Evolutionary conservation across 257 asterid genomes (phyloP), one percentile per base, ranked within the genome.

Genomic region (Euphrasia confusa): DNA sequence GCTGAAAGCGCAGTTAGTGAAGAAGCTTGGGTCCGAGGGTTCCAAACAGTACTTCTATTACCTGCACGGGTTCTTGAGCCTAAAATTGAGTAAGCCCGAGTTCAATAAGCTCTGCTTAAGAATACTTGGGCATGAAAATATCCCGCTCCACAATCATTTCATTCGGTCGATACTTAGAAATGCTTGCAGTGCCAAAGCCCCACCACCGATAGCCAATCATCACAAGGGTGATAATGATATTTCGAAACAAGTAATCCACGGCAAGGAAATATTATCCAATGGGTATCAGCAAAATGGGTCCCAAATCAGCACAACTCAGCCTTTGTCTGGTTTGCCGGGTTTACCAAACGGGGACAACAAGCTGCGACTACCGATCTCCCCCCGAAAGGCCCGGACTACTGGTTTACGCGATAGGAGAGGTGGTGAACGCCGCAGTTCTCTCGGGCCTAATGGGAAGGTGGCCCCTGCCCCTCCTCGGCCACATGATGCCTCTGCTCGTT

Each of bases 111-210:
- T 88, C 14, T 88, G 95, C 68, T 56, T 76, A 64, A 76, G 80
- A 68, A 77, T 82, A 64, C 79, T 90, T 48, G 95, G 98, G n/a
- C 77, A 79, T 71, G 95, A 85, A 81, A 88, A 85, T 72, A 52
- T 88, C 68, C 80, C 84, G 13, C 87, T 90, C 18, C 98, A 90
- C 85, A 90, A 90, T 78, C 91, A 80, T 77, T 76, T 88, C 74
- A 76, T 90, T 54, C 77, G 84, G 55, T 82, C 96, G 0, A 83
- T 88, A 68, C 73, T 90, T 69, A 81, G 72, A 71, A 90, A 90
- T 67, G 88, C 91, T 15, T 76, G 83, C 73, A 72, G 77, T 65
- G 89, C 84, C 0, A 83, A 80, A 74, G 68, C 71, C 67, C 84
- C 91, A 3, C 96, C 96, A 2, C 76, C 82, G 7, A 66, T 1